phyloP scores from a whole-genome alignment of 345 rosid species.

The Rhizophora mangle region DNA sequence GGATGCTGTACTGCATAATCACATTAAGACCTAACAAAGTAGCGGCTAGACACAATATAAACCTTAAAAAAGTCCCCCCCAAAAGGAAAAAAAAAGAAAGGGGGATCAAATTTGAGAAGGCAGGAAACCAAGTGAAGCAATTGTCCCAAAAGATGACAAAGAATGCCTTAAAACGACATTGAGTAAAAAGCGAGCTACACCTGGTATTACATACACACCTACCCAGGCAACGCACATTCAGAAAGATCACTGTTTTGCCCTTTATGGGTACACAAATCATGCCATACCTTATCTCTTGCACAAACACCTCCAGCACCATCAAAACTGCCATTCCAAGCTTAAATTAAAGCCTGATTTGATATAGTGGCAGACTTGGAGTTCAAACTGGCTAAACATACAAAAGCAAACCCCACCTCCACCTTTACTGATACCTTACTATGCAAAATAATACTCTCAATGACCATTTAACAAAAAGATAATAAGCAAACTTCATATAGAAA shows the following conservation, averaged over 20 bases:
- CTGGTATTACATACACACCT: slow-evolving; percentile 8
- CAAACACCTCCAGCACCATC: slow-evolving; percentile 16
- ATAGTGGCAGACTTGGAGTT: slow-evolving; percentile 14
- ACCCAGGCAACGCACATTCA: slow-evolving; percentile 13
- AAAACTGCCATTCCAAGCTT: slow-evolving; percentile 25
- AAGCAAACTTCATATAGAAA: slow-evolving; percentile 40
- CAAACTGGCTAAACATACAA: slow-evolving; percentile 17
- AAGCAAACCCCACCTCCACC: slow-evolving; percentile 13
- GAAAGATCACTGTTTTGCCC: slow-evolving; percentile 2
- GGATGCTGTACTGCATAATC: too few species aligned
- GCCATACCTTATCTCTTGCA: slow-evolving; percentile 13
- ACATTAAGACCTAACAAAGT: too few species aligned
- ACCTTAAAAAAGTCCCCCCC: too few species aligned
- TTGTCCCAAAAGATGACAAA: not conserved
- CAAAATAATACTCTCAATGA: slow-evolving; percentile 15
- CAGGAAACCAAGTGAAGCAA: not conserved
- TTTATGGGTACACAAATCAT: slow-evolving; percentile 15
- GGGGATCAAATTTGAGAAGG: not conserved
- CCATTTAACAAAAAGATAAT: slow-evolving; percentile 18
- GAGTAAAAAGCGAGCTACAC: not conserved
- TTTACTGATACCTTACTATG: slow-evolving; percentile 13
- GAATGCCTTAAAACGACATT: slow-evolving; percentile 9
- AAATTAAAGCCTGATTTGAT: slow-evolving; percentile 7
- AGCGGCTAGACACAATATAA: too few species aligned
- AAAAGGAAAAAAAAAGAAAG: too few species aligned